These are phyloP conservation scores for Rhodotorula toruloides DNA, from an alignment of 768 basidiomycete species.

Conservation along the genomic window DNA sequence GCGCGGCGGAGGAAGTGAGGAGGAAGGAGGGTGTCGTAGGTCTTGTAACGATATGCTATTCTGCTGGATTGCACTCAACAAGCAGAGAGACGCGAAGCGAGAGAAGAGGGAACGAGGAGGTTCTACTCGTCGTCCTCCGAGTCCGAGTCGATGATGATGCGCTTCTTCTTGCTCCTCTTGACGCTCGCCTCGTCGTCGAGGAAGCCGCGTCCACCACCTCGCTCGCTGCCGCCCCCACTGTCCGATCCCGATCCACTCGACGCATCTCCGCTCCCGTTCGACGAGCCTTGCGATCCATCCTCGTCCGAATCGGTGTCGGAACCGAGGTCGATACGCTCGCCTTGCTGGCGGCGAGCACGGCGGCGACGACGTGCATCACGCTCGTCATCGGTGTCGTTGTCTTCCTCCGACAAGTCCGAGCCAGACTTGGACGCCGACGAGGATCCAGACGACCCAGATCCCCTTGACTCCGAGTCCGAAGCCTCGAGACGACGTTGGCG, in stretches of 20 bases:
- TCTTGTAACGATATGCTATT: too few species aligned
- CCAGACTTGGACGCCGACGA: not conserved
- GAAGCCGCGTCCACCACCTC: too few species aligned
- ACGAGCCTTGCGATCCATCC: not conserved
- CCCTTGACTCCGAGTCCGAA: too few species aligned
- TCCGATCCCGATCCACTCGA: too few species aligned
- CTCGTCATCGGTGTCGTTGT: not conserved
- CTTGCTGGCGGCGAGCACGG: not conserved
- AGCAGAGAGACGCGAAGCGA: too few species aligned
- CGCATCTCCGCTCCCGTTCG: too few species aligned
- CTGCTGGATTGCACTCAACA: too few species aligned
- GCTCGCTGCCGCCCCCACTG: not conserved
- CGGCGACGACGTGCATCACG: not conserved
- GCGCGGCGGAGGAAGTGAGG: not conserved
- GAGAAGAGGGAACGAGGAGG: too few species aligned
- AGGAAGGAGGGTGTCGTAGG: too few species aligned
- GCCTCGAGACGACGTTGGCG: not conserved
- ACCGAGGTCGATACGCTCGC: not conserved
- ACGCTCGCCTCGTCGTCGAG: not conserved
- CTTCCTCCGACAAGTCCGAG: not conserved
- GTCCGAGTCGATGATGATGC: not conserved
- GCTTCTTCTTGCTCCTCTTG: not conserved
- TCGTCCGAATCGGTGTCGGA: not conserved
- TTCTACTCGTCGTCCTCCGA: not conserved
- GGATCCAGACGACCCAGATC: not conserved